phyloP scores from a whole-genome alignment of 805 yeast genomes.

The Saccharomycopsis babjevae region DNA sequence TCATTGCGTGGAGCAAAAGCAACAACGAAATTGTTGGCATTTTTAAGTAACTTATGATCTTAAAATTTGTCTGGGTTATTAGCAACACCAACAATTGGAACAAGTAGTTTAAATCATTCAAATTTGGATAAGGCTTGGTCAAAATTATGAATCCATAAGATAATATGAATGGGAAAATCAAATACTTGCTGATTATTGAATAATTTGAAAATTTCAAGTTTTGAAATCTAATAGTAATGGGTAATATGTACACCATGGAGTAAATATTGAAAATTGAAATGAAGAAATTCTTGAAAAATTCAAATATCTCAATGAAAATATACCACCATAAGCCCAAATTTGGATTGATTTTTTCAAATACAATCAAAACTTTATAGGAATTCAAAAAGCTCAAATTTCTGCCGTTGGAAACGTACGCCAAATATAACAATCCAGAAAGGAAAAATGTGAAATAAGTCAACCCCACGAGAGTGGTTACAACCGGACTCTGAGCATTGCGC shows the following conservation, averaged over 20 bases:
- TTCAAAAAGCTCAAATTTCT: slow-evolving; percentile 39
- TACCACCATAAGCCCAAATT: slow-evolving; percentile 99
- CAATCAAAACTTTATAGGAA: slow-evolving; percentile 48
- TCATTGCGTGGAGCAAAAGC: slow-evolving; percentile 44
- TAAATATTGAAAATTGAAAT: slow-evolving; percentile 75
- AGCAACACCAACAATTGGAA: slow-evolving; percentile 38
- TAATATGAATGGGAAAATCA: slow-evolving; percentile 45
- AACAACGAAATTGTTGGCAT: slow-evolving; percentile 41
- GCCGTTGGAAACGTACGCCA: slow-evolving; percentile 33
- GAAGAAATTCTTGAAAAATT: slow-evolving; percentile 76
- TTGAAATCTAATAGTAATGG: slow-evolving; percentile 60
- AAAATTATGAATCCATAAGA: slow-evolving; percentile 46
- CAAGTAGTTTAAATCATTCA: slow-evolving; percentile 62
- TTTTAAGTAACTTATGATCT: slow-evolving; percentile 33
- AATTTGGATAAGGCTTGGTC: slow-evolving; percentile 77
- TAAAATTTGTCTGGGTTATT: slow-evolving; percentile 28
- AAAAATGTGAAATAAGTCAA: slow-evolving; percentile 24
- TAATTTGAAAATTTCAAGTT: slow-evolving; percentile 13
- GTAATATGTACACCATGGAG: slow-evolving; percentile 54
- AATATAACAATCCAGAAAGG: slow-evolving; percentile 24
- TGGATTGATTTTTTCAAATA: slow-evolving; percentile 67
- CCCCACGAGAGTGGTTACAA: background rate
- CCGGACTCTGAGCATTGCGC: background rate
- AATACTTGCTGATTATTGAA: slow-evolving; percentile 30
- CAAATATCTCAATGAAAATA: slow-evolving; percentile 91